Conservation (phyloP, 495 filamentous ascomycete genomes). For the Xylaria venustula region DNA sequence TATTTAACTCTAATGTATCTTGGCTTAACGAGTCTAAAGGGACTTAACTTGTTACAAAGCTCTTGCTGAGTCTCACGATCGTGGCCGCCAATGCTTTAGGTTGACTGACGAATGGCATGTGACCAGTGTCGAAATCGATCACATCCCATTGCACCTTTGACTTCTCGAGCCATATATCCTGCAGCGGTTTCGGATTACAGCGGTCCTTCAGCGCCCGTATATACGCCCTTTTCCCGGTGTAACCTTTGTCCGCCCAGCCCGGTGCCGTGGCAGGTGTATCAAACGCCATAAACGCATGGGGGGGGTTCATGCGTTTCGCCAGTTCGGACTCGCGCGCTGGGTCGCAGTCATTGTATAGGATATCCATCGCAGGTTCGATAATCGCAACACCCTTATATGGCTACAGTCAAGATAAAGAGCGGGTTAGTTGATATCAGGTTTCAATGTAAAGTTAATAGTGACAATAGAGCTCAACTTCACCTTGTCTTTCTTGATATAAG, state of each 20-base stretch:
- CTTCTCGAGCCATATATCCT: slow-evolving; percentile 3
- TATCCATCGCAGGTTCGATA: not conserved
- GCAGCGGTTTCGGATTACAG: not conserved
- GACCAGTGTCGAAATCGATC: not conserved
- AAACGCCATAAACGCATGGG: slow-evolving; percentile 1
- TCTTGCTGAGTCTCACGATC: no score
- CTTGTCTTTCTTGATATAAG: slow-evolving; percentile 8
- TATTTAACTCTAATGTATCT: no score
- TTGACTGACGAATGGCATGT: slow-evolving; percentile 7
- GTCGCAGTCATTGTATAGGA: slow-evolving; percentile 3
- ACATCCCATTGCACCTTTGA: not conserved
- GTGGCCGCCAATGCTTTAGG: not conserved
- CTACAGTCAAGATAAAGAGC: not conserved
- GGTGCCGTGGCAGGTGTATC: not conserved
- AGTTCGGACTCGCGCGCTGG: not conserved
- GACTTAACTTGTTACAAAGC: no score
- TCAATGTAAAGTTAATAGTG: no score
- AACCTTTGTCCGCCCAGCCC: not conserved
- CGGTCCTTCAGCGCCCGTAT: not conserved
- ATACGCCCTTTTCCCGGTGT: not conserved
- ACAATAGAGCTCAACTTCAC: no score
- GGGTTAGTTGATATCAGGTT: not conserved
- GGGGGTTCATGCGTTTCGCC: not conserved
- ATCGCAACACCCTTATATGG: not conserved
- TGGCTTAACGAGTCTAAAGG: no score